Percentiles rank a stretch among this genome's conserved stretches.
Conservation (phyloP, 2,329 filamentous ascomycete genomes). For the Verticillium nonalfalfae region DNA sequence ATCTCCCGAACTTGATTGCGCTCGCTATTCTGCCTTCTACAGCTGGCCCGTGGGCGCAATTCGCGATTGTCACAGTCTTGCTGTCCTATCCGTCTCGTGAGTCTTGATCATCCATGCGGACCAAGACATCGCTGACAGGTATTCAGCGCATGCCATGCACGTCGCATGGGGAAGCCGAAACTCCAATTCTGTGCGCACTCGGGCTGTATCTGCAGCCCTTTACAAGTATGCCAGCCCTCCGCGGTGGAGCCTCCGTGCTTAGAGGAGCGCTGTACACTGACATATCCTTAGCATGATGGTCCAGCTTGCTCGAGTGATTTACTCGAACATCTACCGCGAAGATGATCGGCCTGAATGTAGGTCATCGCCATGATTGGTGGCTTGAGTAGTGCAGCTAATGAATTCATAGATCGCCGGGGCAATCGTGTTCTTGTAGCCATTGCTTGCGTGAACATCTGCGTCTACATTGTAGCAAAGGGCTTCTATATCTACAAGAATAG, state of each 20-base stretch:
- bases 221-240: constrained; percentile 36
- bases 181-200: constrained; percentile 53
- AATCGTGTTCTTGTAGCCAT: constrained; percentile 15
- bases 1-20: constrained; percentile 23
- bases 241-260: not conserved
- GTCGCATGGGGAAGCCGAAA: constrained; percentile 48
- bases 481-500: constrained; percentile 48
- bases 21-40: constrained; percentile 20
- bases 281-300: constrained; percentile 32
- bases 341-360: constrained; percentile 31
- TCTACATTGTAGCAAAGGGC: constrained; percentile 40
- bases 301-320: constrained; percentile 38
- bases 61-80: constrained; percentile 21
- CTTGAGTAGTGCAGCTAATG: not conserved
- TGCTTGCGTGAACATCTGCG: constrained; percentile 11
- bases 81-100: constrained; percentile 24
- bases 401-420: constrained; percentile 5
- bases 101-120: not conserved
- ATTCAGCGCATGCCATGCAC: constrained; percentile 36
- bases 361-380: not conserved
- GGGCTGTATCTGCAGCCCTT: constrained; percentile 56
- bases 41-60: constrained; percentile 21
- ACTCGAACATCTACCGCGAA: constrained; percentile 39
- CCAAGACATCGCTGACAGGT: constrained; percentile 15
- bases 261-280: not conserved